phyloP scores from a whole-genome alignment of 2,329 filamentous ascomycete genomes.

The Stachybotrys chlorohalonatus region DNA sequence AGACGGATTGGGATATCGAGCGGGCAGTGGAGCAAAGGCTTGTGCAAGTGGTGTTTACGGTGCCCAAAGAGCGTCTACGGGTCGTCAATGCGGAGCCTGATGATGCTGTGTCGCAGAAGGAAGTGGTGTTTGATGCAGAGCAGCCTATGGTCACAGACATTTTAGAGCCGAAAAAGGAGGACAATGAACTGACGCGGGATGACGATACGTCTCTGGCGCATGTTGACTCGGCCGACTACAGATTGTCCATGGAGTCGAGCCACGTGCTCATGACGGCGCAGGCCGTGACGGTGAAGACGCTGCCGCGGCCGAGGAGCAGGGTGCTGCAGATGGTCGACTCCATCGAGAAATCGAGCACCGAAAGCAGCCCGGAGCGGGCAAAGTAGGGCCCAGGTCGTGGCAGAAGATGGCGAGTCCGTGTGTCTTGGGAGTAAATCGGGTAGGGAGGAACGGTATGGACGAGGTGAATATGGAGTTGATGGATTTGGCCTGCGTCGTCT shows the following conservation, averaged over 20 bases:
- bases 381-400: not conserved
- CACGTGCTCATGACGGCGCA: constrained; percentile 34
- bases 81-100: constrained; percentile 75
- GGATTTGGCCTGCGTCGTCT: too few relatives aligned
- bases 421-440: too few relatives aligned
- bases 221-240: not conserved
- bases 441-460: too few relatives aligned
- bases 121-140: constrained; percentile 32
- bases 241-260: not conserved
- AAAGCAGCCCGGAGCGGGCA: constrained; percentile 25
- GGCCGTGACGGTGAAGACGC: constrained; percentile 26
- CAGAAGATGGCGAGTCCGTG: too few relatives aligned
- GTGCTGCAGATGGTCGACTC: constrained; percentile 48
- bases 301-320: constrained; percentile 30
- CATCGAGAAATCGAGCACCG: constrained; percentile 39
- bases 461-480: too few relatives aligned
- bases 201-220: not conserved
- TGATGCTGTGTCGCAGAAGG: constrained; percentile 23
- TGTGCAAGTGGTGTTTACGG: constrained; percentile 86
- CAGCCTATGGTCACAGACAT: constrained; percentile 2
- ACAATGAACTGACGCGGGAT: constrained; percentile 2
- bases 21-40: constrained; percentile 59
- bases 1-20: constrained; percentile 73
- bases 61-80: constrained; percentile 73
- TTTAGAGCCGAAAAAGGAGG: constrained; percentile 6